Percentiles rank a stretch among this genome's conserved stretches.
Conservation (phyloP, 495 filamentous ascomycete genomes). For the Penicillium silybi region DNA sequence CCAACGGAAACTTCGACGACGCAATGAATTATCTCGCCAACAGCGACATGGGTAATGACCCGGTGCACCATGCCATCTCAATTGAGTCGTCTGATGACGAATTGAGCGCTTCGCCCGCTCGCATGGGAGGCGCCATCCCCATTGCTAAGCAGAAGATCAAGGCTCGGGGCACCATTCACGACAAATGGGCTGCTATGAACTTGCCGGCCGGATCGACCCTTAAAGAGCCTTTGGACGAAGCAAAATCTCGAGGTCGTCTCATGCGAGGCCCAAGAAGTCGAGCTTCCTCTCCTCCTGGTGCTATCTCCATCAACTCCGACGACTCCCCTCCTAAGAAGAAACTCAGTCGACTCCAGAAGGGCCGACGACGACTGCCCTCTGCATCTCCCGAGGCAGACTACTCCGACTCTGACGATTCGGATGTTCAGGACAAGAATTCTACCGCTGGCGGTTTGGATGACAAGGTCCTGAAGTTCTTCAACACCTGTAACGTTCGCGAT, state of each 20-base stretch:
- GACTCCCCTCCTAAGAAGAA: constrained; percentile 38
- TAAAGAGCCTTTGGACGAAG: constrained; percentile 20
- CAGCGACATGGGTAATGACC: constrained; percentile 13
- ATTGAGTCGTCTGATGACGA: constrained; percentile 42
- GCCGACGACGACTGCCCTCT: constrained; percentile 49
- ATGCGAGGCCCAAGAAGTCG: constrained; percentile 38
- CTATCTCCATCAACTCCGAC: constrained; percentile 22
- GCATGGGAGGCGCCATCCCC: constrained; percentile 6
- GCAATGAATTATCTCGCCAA: constrained; percentile 50
- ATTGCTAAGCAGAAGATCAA: constrained; percentile 58
- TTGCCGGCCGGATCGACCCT: constrained; percentile 13
- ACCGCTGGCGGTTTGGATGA: constrained; percentile 43
- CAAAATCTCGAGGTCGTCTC: constrained; percentile 36
- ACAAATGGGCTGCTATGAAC: constrained; percentile 56
- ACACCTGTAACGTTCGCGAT: constrained; percentile 66
- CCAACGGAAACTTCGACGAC: constrained; percentile 55
- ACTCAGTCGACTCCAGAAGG: constrained; percentile 52
- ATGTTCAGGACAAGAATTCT: constrained; percentile 44
- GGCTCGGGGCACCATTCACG: constrained; percentile 53
- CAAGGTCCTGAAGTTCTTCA: constrained; percentile 76
- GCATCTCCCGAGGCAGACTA: constrained; percentile 35
- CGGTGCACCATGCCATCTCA: constrained; percentile 1
- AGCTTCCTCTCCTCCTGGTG: constrained; percentile 9
- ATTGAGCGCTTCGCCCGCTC: constrained; percentile 20
- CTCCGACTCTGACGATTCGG: constrained; percentile 52